Percentiles rank a stretch among this genome's conserved stretches.
Evolutionary conservation across 2,329 filamentous ascomycete species (phyloP).

Genomic region (Sphaerulina vaccinii): DNA sequence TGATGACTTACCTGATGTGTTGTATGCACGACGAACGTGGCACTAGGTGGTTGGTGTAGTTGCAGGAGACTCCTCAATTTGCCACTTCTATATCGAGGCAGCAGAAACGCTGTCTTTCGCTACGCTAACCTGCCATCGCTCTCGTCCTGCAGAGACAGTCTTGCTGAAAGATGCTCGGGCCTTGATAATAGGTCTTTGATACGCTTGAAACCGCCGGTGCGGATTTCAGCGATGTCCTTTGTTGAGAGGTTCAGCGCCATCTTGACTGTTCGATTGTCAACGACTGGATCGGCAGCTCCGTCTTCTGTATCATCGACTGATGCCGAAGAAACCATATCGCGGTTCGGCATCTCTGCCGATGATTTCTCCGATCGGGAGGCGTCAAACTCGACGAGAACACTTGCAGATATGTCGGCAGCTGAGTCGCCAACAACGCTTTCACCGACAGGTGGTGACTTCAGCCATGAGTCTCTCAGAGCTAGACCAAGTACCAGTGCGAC

Average conservation of each 20-base stretch:
- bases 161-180: neutral
- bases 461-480: slow-evolving; percentile 60
- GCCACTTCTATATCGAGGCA: neutral
- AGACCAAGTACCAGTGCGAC: slow-evolving; percentile 67
- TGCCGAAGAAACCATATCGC: neutral
- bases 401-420: slow-evolving; percentile 1
- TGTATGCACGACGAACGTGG: slow-evolving; percentile 8
- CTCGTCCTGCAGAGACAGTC: slow-evolving; percentile 7
- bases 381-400: neutral
- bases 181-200: slow-evolving; percentile 2
- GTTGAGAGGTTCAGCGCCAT: slow-evolving; percentile 20
- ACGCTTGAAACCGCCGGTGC: slow-evolving; percentile 6
- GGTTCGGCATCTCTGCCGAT: neutral
- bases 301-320: neutral
- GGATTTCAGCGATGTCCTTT: slow-evolving; percentile 14
- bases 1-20: slow-evolving; percentile 2
- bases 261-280: slow-evolving; percentile 25
- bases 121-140: neutral
- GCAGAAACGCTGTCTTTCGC: neutral
- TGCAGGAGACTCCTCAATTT: slow-evolving; percentile 2
- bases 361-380: neutral
- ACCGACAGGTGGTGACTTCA: slow-evolving; percentile 9
- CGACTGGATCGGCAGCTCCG: neutral
- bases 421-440: slow-evolving; percentile 1
- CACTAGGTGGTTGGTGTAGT: slow-evolving; percentile 11